Evolutionary conservation across 495 filamentous ascomycete genomes (phyloP).

Genomic region (Xylaria sp.): DNA sequence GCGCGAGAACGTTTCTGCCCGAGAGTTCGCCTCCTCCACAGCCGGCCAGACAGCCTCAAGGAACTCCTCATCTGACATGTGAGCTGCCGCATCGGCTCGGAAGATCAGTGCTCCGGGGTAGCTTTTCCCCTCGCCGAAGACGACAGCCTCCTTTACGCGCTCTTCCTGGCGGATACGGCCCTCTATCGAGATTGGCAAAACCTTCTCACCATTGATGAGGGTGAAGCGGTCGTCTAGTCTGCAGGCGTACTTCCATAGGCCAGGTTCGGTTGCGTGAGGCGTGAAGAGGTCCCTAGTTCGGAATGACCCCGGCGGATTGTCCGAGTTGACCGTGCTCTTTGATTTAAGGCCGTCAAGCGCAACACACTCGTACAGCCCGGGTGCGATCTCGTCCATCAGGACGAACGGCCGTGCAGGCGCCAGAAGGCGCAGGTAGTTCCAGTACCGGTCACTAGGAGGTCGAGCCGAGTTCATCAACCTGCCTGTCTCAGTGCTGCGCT

Average conservation of each 20-base stretch:
- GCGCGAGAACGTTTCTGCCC: conserved; percentile 60
- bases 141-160: conserved; percentile 62
- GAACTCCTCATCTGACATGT: conserved; percentile 47
- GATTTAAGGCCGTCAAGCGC: conserved; percentile 59
- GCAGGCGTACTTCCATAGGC: conserved; percentile 65
- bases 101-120: conserved; percentile 64
- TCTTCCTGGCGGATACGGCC: conserved; percentile 59
- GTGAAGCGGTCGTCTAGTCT: conserved; percentile 65
- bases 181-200: conserved; percentile 65
- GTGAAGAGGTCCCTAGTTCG: conserved; percentile 64
- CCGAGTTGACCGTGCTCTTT: conserved; percentile 58
- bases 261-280: conserved; percentile 59
- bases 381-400: conserved; percentile 33
- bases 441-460: conserved; percentile 47
- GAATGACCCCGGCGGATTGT: conserved; percentile 37
- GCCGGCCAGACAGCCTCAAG: conserved; percentile 56
- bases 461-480: conserved; percentile 65
- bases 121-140: conserved; percentile 61
- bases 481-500: conserved; percentile 59
- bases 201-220: conserved; percentile 68
- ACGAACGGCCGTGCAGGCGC: conserved; percentile 38
- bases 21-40: conserved; percentile 57
- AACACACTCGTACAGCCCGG: conserved; percentile 49
- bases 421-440: conserved; percentile 50
- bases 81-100: conserved; percentile 41